Evolutionary conservation across 208 protist species (phyloP).

Genomic region (Lotmaria passim): DNA sequence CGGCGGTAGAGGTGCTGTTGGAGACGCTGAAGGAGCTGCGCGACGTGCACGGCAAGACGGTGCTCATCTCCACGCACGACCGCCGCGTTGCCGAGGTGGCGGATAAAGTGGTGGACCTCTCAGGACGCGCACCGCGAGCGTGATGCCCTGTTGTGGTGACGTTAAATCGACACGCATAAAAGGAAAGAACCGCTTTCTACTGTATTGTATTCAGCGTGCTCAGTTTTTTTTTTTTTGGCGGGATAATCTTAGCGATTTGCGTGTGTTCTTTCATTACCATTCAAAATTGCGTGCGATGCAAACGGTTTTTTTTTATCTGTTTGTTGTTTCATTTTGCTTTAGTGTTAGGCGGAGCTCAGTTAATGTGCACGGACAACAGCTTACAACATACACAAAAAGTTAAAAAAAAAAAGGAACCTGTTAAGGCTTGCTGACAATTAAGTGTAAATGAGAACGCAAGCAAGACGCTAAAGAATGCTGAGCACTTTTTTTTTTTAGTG

Average conservation of each 20-base stretch:
- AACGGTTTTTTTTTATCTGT: neutral
- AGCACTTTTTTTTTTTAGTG: no score
- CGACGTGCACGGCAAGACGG: slow-evolving; percentile 66
- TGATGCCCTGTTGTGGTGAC: neutral
- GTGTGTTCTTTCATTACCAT: no score
- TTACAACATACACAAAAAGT: no score
- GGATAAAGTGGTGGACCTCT: slow-evolving; percentile 60
- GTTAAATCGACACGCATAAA: neutral
- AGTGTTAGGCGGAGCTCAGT: no score
- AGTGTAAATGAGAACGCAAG: no score
- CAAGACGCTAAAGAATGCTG: no score
- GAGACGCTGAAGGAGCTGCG: slow-evolving; percentile 58
- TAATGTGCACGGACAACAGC: no score
- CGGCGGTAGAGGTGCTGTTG: slow-evolving; percentile 51
- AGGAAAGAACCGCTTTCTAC: no score
- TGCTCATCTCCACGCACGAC: slow-evolving; percentile 81
- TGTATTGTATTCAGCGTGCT: neutral
- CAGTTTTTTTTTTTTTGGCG: slow-evolving; percentile 21
- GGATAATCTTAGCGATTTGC: no score
- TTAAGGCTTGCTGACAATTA: neutral
- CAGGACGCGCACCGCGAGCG: neutral
- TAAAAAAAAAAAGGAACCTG: neutral
- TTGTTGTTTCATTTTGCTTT: no score
- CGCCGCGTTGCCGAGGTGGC: slow-evolving; percentile 56
- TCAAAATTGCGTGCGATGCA: no score